Percentiles rank a stretch among this genome's conserved stretches.
Conservation (phyloP, 805 yeast genomes). For the Sungouiella thailandica region DNA sequence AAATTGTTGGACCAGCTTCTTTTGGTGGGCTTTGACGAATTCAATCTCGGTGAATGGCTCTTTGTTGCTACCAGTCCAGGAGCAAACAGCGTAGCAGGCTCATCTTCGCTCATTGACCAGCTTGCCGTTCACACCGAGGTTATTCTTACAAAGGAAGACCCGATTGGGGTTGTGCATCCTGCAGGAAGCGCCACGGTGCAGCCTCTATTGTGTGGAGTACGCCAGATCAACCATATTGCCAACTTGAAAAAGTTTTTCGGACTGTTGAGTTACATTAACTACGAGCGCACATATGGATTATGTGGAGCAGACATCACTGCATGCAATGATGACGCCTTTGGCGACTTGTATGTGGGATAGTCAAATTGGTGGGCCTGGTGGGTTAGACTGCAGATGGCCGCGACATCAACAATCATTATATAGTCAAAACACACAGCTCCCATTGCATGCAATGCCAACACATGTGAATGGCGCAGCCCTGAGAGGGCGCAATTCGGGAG, state of each 20-base stretch:
- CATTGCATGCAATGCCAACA: too few species aligned
- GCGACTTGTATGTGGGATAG: conserved; percentile 32
- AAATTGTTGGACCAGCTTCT: conserved; percentile 76
- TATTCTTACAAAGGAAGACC: conserved; percentile 27
- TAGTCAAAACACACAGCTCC: too few species aligned
- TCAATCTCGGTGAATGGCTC: conserved; percentile 78
- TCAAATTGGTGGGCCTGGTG: too few species aligned
- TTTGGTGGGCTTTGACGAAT: conserved; percentile 66
- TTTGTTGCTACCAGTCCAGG: conserved; percentile 69
- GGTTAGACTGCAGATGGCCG: too few species aligned
- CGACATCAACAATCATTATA: too few species aligned
- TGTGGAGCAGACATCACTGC: conserved; percentile 20
- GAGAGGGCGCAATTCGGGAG: too few species aligned
- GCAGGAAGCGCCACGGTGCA: conserved; percentile 17
- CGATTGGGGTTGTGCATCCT: conserved; percentile 34
- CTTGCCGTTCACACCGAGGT: conserved; percentile 32
- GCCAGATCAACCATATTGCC: conserved; percentile 33
- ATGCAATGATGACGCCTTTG: conserved; percentile 52
- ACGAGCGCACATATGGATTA: conserved; percentile 60
- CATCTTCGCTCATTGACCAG: conserved; percentile 44
- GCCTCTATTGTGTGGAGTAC: conserved; percentile 46
- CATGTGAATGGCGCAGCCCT: too few species aligned
- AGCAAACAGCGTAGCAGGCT: conserved; percentile 29
- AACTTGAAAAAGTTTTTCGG: conserved; percentile 62
- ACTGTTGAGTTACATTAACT: conserved; percentile 56